Base-by-base conservation (phyloP, 257 asterid species). In the Penstemon newberryi region DNA sequence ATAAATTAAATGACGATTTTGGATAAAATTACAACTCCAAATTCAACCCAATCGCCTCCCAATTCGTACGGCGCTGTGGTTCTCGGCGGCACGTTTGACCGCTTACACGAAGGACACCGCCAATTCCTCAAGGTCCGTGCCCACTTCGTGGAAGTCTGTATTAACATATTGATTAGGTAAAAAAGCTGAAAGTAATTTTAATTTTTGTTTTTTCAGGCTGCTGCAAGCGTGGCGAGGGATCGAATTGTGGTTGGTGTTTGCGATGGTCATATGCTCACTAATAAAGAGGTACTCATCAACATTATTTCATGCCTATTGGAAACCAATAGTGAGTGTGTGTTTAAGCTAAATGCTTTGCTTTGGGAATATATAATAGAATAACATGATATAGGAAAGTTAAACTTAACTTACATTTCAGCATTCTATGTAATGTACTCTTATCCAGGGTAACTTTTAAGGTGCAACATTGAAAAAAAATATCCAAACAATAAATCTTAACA, bases 1-100 rank as follows among this genome's bases (percentile, higher is more conserved):
- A 15, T 15, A 15, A 15, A 15, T 15, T 15, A 45, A 58, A 85
- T 86, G 95, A 75, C 56, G 50, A 64, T 65, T 44, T 46, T 38
- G 75, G 85, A 79, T 45, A 78, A 78, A 39, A 73, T 51, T 61
- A 54, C 79, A 65, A 56, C 64, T 5, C 67, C 78, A 5, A 63
- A 79, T 76, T 56, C 77, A 37, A 65, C 51, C 36, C n/a, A 70
- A 52, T 80, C 86, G 38, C 77, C 80, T 56, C 86, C 90, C 37
- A 63, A 85, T 83, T 88, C 96, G 3, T 85, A 88, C 61, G 73
- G 65, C 2, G 84, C 92, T 3, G 94, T 93, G 62, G 96, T 93
- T 73, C 82, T 93, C 36, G 98, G 98, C 0, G 98, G 98, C 69
- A 93, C 98, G 71, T 93, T 93, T 36, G 97, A 93, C 69, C 97